Evolutionary conservation across 345 rosid genomes (phyloP).

Genomic region (Citrus trifoliata): DNA sequence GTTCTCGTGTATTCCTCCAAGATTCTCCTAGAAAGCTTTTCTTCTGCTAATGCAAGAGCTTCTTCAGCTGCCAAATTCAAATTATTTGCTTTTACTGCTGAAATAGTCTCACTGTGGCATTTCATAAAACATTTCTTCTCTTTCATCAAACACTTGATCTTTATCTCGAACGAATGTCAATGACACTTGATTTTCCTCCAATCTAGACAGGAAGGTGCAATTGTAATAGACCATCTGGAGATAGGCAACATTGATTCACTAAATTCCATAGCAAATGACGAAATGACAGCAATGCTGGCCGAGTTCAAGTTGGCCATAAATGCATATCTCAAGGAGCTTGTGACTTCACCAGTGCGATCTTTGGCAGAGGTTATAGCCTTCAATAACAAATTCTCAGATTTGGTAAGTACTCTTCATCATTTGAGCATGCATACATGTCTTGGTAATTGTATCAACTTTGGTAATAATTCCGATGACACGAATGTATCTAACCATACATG

Average conservation of each 20-base stretch:
- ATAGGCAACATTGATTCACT: slow-evolving; percentile 1
- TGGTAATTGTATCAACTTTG: not conserved
- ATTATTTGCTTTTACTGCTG: not conserved
- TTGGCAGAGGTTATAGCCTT: slow-evolving; percentile 56
- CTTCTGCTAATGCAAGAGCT: too few relatives aligned
- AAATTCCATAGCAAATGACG: not conserved
- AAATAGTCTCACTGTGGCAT: not conserved
- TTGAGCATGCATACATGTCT: not conserved
- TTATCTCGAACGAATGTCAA: not conserved
- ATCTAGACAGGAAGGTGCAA: slow-evolving; percentile 32
- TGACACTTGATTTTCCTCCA: not conserved
- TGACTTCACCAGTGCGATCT: slow-evolving; percentile 46
- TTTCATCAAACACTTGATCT: not conserved
- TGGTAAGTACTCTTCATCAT: slow-evolving; percentile 23
- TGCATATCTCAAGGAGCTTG: slow-evolving; percentile 40
- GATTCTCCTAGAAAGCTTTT: too few relatives aligned
- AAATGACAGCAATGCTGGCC: slow-evolving; percentile 22
- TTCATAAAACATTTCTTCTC: not conserved
- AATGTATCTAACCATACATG: not conserved
- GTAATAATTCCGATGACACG: not conserved
- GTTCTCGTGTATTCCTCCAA: too few relatives aligned
- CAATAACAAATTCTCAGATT: slow-evolving; percentile 37
- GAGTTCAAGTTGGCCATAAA: slow-evolving; percentile 59
- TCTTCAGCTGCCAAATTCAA: not conserved
- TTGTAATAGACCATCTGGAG: slow-evolving; percentile 24